A percentile compares a stretch with the other conserved stretches of the same genome.
Conservation (phyloP, 2,329 filamentous ascomycete genomes). For the Talaromyces sp. region DNA sequence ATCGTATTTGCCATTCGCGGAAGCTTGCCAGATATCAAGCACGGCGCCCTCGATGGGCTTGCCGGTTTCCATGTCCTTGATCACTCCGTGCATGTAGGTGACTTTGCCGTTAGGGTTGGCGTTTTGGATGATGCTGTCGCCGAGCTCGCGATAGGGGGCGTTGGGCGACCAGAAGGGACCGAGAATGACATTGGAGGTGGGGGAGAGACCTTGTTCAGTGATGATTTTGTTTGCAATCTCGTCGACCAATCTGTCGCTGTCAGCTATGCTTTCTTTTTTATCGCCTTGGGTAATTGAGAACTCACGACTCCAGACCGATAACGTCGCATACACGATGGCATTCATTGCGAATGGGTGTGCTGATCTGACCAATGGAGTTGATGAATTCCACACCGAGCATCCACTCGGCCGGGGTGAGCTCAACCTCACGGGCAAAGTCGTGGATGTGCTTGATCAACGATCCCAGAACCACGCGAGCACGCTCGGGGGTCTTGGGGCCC, state of each 20-base stretch:
- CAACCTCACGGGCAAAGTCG: conserved; percentile 74
- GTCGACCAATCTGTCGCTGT: conserved; percentile 64
- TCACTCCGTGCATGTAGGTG: conserved; percentile 67
- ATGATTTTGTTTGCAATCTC: conserved; percentile 71
- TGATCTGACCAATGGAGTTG: conserved; percentile 71
- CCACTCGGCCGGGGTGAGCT: conserved; percentile 76
- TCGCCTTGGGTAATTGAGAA: neutral
- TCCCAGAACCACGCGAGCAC: conserved; percentile 63
- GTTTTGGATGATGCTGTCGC: conserved; percentile 65
- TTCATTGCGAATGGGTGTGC: conserved; percentile 69
- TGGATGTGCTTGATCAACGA: conserved; percentile 70
- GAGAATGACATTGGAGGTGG: conserved; percentile 74
- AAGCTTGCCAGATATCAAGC: conserved; percentile 77
- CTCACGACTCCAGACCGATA: conserved; percentile 65
- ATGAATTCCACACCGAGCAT: conserved; percentile 71
- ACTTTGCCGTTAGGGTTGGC: conserved; percentile 56
- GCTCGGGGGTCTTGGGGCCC: conserved; percentile 65
- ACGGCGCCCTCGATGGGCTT: conserved; percentile 66
- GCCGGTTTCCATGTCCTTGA: conserved; percentile 64
- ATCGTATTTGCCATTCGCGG: conserved; percentile 72
- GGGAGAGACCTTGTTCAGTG: conserved; percentile 60
- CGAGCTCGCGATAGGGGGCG: conserved; percentile 68
- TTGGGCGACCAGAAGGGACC: conserved; percentile 77
- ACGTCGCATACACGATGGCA: conserved; percentile 71
- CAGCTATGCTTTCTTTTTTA: neutral